These are phyloP conservation scores for Acanthamoeba healyi DNA, from an alignment of 208 protist genomes.

Conservation along the genomic window DNA sequence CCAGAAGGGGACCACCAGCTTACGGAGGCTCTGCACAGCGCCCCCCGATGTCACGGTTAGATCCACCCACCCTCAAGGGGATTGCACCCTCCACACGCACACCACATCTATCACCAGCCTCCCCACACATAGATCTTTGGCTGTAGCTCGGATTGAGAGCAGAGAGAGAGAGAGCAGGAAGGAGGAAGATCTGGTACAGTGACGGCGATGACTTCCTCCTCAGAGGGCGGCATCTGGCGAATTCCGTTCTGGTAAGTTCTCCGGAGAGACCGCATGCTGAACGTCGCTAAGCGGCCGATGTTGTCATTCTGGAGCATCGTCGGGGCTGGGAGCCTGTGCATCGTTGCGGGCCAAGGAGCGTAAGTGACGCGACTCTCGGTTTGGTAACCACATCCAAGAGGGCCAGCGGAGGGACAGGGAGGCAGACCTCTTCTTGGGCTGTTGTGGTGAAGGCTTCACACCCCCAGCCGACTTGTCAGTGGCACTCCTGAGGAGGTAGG, in stretches of 20 bases:
- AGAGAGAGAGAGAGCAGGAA: too few relatives aligned
- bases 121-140: too few relatives aligned
- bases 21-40: background rate
- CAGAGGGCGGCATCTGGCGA: conserved; percentile 21
- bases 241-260: conserved; percentile 33
- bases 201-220: background rate
- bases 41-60: too few relatives aligned
- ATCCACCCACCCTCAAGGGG: too few relatives aligned
- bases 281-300: background rate
- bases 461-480: background rate
- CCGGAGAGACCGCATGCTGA: conserved; percentile 17
- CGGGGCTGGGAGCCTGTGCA: background rate
- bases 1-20: conserved; percentile 44
- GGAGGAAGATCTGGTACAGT: background rate
- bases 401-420: background rate
- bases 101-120: too few relatives aligned
- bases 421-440: background rate
- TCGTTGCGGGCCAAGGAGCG: too few relatives aligned
- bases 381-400: too few relatives aligned
- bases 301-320: background rate
- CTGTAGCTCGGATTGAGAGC: too few relatives aligned
- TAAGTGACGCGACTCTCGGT: too few relatives aligned
- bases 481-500: background rate
- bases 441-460: background rate
- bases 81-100: too few relatives aligned